Percentiles rank a stretch among this genome's conserved stretches.
These are phyloP conservation scores for Gnomoniopsis smithogilvyi DNA, from an alignment of 2,329 filamentous ascomycete genomes.

Conservation along the genomic window DNA sequence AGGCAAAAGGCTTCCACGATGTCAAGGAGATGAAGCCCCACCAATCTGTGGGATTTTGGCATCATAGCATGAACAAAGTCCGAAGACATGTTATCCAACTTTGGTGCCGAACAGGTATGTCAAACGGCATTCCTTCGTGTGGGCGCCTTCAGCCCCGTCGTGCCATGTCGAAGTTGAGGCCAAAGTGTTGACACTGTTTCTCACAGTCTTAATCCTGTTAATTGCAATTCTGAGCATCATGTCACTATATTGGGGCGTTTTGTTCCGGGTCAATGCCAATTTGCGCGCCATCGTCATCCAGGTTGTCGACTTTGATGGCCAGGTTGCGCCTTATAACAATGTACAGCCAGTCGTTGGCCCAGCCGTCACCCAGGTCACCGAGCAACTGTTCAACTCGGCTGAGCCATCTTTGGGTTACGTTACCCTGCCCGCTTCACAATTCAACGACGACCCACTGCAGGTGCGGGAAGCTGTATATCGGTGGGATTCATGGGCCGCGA, in stretches of 20 bases:
- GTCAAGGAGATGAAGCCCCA: conserved; percentile 19
- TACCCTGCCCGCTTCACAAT: conserved; percentile 45
- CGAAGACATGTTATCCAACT: conserved; percentile 24
- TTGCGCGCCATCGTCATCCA: conserved; percentile 47
- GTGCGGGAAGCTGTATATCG: conserved; percentile 59
- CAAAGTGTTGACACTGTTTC: not conserved
- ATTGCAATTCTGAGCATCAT: conserved; percentile 53
- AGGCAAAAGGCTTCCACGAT: not conserved
- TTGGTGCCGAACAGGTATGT: conserved; percentile 26
- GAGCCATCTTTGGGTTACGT: conserved; percentile 46
- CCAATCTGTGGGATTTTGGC: conserved; percentile 42
- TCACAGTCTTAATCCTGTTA: conserved; percentile 46
- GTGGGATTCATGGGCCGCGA: conserved; percentile 56
- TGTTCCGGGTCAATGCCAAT: conserved; percentile 48
- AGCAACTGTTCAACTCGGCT: conserved; percentile 37
- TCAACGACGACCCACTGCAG: conserved; percentile 51
- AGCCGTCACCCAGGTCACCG: conserved; percentile 41
- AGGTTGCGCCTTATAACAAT: conserved; percentile 46
- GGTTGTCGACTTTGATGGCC: conserved; percentile 62
- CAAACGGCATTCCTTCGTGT: too few relatives aligned
- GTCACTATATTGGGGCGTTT: conserved; percentile 59
- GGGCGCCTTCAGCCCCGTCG: too few relatives aligned
- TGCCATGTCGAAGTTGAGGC: not conserved
- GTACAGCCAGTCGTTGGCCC: conserved; percentile 55
- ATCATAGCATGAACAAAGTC: conserved; percentile 30